Conservation (phyloP, 176 grass and related monocot genomes). For the Thalia dealbata region DNA sequence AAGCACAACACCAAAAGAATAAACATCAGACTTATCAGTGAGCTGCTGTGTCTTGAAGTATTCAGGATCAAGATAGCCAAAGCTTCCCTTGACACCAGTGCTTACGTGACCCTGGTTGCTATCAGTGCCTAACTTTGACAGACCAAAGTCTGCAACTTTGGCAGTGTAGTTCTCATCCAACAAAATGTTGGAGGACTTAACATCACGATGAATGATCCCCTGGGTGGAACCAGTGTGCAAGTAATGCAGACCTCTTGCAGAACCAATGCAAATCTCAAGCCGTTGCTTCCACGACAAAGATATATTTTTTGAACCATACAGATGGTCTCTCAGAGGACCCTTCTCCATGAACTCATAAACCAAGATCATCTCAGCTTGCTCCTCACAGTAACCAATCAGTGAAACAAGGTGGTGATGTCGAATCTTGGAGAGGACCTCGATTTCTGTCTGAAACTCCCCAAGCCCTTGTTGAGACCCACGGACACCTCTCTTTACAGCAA, state of each 20-base stretch:
- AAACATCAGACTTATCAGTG: slow-evolving; percentile 66
- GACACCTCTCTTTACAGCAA: slow-evolving; percentile 56
- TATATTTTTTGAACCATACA: slow-evolving; percentile 33
- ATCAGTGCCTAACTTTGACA: slow-evolving; percentile 38
- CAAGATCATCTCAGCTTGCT: slow-evolving; percentile 64
- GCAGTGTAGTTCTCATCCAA: slow-evolving; percentile 36
- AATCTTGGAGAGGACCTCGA: slow-evolving; percentile 64
- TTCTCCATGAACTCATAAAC: slow-evolving; percentile 83
- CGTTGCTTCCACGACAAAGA: slow-evolving; percentile 47
- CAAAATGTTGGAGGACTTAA: slow-evolving; percentile 34
- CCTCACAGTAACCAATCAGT: slow-evolving; percentile 64
- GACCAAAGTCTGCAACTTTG: slow-evolving; percentile 71
- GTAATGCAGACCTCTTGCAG: slow-evolving; percentile 46
- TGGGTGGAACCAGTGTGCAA: slow-evolving; percentile 38
- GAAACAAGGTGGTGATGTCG: slow-evolving; percentile 60
- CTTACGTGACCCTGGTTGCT: slow-evolving; percentile 5
- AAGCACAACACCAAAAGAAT: slow-evolving; percentile 70
- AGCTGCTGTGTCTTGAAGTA: slow-evolving; percentile 58
- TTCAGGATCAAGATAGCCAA: slow-evolving; percentile 26
- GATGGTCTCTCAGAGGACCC: slow-evolving; percentile 50
- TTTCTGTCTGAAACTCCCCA: slow-evolving; percentile 61
- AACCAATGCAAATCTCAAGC: slow-evolving; percentile 53
- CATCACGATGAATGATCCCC: slow-evolving; percentile 36
- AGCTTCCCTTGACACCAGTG: slow-evolving; percentile 14
- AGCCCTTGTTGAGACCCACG: slow-evolving; percentile 35